Base-by-base conservation (phyloP, 1,284 basidiomycete genomes). In the Cryptococcus sp. region DNA sequence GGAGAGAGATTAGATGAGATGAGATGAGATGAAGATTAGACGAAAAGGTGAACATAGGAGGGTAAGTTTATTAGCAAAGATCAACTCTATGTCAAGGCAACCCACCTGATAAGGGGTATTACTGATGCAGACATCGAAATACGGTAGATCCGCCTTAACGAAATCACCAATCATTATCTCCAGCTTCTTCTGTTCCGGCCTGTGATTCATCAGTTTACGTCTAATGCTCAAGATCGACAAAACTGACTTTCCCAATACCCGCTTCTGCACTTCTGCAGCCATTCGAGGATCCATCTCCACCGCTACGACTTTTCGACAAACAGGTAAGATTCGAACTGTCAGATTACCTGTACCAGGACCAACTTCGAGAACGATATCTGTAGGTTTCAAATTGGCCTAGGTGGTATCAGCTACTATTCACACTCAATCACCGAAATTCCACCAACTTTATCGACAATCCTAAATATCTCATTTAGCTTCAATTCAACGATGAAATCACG, bases 241-340 rank as follows among this genome's bases (percentile, higher is more conserved):
- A 50, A 87, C 91, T 80, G 76, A 96, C 94, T 88, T 98, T 81
- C 95, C 95, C 81, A 98, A 89, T 1, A 98, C 93, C 65, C 96
- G 87, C 78, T 98, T 98, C 56, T 89, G 89, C 54, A 98, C 83
- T 75, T 98, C 95, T 47, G 93, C 93, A 15, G 94, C 95, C 95
- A 98, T 98, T 41, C 96, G 86, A 62, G 96, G 96, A 73, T 98
- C 96, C 91, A 98, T 96, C 76, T 99, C 96, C 34, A 98, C 86
- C 1, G 93, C 95, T 0, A 89, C 90, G 34, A 90, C 86, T 79
- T 89, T 87, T 71, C 95, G 94, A 59, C 89, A 89, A 76, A 93
- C 89, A 68, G 97, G 91, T 41, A 99, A 79, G 61, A 99, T 98
- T 67, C 89, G 82, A 14, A 97, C 87, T 0, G 96, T 98, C 71